Base-by-base conservation (phyloP, 2,329 filamentous ascomycete genomes). In the Fusarium incarnatum region DNA sequence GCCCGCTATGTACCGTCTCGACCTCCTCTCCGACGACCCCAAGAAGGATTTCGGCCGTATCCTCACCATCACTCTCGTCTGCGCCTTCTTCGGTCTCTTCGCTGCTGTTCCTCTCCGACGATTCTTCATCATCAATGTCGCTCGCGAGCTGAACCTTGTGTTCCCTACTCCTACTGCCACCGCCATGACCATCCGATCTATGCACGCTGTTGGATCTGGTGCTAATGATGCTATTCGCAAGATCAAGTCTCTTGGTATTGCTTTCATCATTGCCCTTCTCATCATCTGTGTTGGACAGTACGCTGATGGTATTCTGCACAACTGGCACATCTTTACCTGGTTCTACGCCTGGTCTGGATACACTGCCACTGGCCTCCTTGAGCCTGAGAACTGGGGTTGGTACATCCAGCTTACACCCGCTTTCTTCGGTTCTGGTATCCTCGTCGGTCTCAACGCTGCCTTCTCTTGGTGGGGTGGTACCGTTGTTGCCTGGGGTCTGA, bases 81-180 rank as follows among this genome's bases (percentile, higher is more conserved):
- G 87, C 62, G 87, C 86, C 12, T 89, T 89, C 79, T 90, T 90
- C 76, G 89, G 89, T 6, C 83, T 90, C 64, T 88, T 89, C 77
- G 88, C 89, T 69, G 86, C 86, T 50, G 88, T 87, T 0, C 88
- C 88, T 10, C 83, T 90, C 22, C 87, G 89, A 61, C 90, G 89
- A 75, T 91, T 91, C 81, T 91, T 91, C 81, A 86, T 91, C 77
- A 86, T 91, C 76, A 87, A 89, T 62, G 87, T 90, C 15, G 87
- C 87, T 5, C 82, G 87, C 12, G 87, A 90, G 77, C 79, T 89
- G 32, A 84, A 83, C 60, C 81, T 90, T 46, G 83, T 89, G 59
- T 90, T 89, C 78, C 88, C 88, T 3, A 86, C 87, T 0, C 77
- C 87, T 0, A 87, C 87, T 27, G 88, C 88, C 4, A 88, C 87